phyloP scores from a whole-genome alignment of 805 yeast genomes.

The Spathaspora hagerdaliae region DNA sequence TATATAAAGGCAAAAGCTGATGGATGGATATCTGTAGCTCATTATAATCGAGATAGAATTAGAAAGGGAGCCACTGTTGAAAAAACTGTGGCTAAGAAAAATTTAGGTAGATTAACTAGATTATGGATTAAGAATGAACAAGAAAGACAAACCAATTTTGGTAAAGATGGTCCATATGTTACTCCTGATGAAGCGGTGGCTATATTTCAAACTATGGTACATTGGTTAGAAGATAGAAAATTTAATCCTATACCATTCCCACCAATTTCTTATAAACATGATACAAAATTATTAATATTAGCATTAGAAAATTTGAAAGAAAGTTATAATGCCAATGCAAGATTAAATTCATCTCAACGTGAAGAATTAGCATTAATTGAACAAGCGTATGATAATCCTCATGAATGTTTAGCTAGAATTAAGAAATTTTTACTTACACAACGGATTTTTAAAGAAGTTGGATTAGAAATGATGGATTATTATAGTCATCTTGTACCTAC shows the following conservation, averaged over 20 bases:
- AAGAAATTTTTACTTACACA: slow-evolving; percentile 82
- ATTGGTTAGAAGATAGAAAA: slow-evolving; percentile 82
- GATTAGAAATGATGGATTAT: slow-evolving; percentile 86
- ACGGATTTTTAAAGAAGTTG: slow-evolving; percentile 86
- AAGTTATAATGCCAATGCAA: slow-evolving; percentile 58
- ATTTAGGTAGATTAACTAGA: slow-evolving; percentile 85
- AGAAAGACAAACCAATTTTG: slow-evolving; percentile 75
- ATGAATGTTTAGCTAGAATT: slow-evolving; percentile 80
- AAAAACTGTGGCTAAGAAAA: slow-evolving; percentile 90
- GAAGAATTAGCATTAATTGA: slow-evolving; percentile 92
- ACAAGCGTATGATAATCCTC: slow-evolving; percentile 96
- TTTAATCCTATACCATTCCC: slow-evolving; percentile 93
- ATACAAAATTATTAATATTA: slow-evolving; percentile 80
- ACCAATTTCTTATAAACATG: slow-evolving; percentile 86
- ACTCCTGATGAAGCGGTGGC: slow-evolving; percentile 85
- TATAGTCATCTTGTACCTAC: slow-evolving; percentile 82
- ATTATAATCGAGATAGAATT: slow-evolving; percentile 85
- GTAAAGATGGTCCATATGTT: slow-evolving; percentile 83
- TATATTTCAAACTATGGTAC: slow-evolving; percentile 80
- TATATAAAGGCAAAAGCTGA: slow-evolving; percentile 95
- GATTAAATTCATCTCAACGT: slow-evolving; percentile 81
- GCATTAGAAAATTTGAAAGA: slow-evolving; percentile 90
- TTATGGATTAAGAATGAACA: slow-evolving; percentile 92
- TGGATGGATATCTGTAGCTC: slow-evolving; percentile 93
- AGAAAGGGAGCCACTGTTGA: slow-evolving; percentile 89